Conservation (phyloP, 179 eudicot genomes). For the Vitellaria paradoxa region DNA sequence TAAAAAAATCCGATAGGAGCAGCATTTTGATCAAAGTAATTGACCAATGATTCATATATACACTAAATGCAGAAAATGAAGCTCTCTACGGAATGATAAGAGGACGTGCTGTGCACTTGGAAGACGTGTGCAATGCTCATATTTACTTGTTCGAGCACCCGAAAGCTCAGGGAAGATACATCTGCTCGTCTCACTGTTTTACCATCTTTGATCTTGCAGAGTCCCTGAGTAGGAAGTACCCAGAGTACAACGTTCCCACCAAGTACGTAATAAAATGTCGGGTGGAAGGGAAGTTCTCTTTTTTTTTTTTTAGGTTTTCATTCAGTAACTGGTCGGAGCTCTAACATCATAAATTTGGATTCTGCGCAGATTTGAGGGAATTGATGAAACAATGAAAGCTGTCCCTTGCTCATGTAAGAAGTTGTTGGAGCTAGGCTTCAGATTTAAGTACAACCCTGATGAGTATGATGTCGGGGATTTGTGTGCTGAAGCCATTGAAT, state of each 20-base stretch:
- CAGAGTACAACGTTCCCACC: slow-evolving; percentile 49
- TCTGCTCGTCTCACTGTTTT: slow-evolving; percentile 52
- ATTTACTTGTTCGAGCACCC: slow-evolving; percentile 51
- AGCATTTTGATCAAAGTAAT: no score
- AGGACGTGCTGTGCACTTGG: slow-evolving; percentile 48
- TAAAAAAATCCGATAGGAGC: no score
- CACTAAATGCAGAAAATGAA: slow-evolving; percentile 37
- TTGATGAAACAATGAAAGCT: slow-evolving; percentile 31
- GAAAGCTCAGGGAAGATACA: slow-evolving; percentile 52
- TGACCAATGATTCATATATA: slow-evolving; percentile 25
- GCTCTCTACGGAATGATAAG: slow-evolving; percentile 41
- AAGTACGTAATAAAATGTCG: slow-evolving; percentile 30
- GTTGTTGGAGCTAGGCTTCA: slow-evolving; percentile 39
- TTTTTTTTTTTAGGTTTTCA: not conserved
- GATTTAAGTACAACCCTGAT: slow-evolving; percentile 44
- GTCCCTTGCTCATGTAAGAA: slow-evolving; percentile 47
- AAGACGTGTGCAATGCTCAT: slow-evolving; percentile 59
- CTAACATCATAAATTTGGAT: not conserved
- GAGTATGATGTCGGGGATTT: slow-evolving; percentile 28
- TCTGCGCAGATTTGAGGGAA: slow-evolving; percentile 39
- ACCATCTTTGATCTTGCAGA: slow-evolving; percentile 46
- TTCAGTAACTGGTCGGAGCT: not conserved
- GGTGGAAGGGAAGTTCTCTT: not conserved
- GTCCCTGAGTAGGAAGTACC: slow-evolving; percentile 37
- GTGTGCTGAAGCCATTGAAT: slow-evolving; percentile 45